Base-by-base conservation (phyloP, 1,139 yeast genomes). In the Zygosaccharomyces pseudobailii region DNA sequence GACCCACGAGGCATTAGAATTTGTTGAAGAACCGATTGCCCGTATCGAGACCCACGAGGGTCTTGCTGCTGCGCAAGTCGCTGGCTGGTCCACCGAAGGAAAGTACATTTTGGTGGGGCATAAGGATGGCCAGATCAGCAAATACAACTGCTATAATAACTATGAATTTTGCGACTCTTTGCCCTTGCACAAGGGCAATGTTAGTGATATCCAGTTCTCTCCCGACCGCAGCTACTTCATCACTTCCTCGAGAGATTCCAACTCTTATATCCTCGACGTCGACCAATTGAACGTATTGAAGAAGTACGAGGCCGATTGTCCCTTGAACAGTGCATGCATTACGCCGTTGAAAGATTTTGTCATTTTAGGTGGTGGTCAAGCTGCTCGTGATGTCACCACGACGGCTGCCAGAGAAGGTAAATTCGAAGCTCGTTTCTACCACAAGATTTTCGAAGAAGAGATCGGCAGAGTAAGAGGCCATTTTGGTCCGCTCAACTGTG, bases 301-400 rank as follows among this genome's bases (percentile, higher is more conserved):
- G 71, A 82, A 80, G 24, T 92, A 77, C 70, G 79, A 77, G 61
- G 85, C 96, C 6, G 97, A 89, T 67, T 90, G 96, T 44, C 97
- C 98, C 50, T 79, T 94, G 78, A 94, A 94, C 74, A 82, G 96
- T 31, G 98, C 97, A 24, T 85, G 96, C 55, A 84, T 92, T 58
- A 90, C 98, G 7, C 92, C 97, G 24, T 74, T 82, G 49, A 92
- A 94, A 72, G 94, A 92, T 66, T 90, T 84, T 66, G 87, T 92
- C 54, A 84, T 92, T 47, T 77, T 94, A 55, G 98, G 98, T 48
- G 99, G 99, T 72, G 99, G 99, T 80, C 98, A 92, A 75, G 97
- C 90, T 67, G 98, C 98, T 36, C 82, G 90, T 71, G 95, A 90
- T 69, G 99, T 92, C 67, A 92, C 99, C 40, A 92, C 97, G 25